phyloP scores from a whole-genome alignment of 768 basidiomycete genomes.

The Suillus bovinus region DNA sequence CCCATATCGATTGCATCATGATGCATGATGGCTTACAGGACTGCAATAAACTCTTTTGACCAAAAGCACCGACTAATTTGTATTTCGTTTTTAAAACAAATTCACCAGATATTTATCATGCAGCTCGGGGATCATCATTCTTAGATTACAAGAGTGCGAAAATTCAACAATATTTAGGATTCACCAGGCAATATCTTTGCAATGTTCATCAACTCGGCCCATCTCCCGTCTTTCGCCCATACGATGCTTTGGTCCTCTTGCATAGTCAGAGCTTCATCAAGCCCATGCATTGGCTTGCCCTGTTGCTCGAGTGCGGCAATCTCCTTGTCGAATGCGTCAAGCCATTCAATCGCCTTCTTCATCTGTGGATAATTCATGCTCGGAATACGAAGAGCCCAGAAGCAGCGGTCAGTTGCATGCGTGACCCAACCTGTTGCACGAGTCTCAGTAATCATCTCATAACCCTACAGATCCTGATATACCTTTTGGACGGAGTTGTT shows the following conservation, averaged over 20 bases:
- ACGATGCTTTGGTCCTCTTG: slow-evolving; percentile 48
- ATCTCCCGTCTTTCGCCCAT: slow-evolving; percentile 57
- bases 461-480: not conserved
- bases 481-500: slow-evolving; percentile 58
- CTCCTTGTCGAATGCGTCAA: slow-evolving; percentile 50
- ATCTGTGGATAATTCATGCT: slow-evolving; percentile 47
- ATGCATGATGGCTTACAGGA: not conserved
- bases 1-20: not conserved
- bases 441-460: not conserved
- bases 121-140: not conserved
- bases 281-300: slow-evolving; percentile 29
- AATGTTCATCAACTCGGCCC: slow-evolving; percentile 49
- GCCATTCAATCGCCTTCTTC: slow-evolving; percentile 53
- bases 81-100: not conserved
- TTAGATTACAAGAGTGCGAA: not conserved
- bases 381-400: slow-evolving; percentile 63
- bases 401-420: slow-evolving; percentile 60
- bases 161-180: not conserved
- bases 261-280: slow-evolving; percentile 49
- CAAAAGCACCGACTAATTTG: not conserved
- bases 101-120: not conserved
- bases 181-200: slow-evolving; percentile 31
- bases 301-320: slow-evolving; percentile 40
- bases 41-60: not conserved
- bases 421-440: slow-evolving; percentile 59